A percentile compares a stretch with the other conserved stretches of the same genome.
phyloP scores from a whole-genome alignment of 768 basidiomycete species.

The Amanita inopinata region DNA sequence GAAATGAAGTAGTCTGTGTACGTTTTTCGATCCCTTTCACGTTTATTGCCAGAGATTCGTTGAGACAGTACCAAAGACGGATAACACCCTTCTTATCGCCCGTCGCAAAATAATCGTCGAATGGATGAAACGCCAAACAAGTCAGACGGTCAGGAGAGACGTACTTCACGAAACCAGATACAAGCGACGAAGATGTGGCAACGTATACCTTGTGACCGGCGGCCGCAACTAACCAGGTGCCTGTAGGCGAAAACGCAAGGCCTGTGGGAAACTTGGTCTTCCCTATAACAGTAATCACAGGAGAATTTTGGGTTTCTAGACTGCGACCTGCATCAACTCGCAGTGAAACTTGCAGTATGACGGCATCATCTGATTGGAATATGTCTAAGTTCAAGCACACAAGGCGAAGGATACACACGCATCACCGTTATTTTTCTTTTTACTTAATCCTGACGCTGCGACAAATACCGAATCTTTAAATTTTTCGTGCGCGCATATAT shows the following conservation, averaged over 20 bases:
- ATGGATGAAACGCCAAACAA: conserved; percentile 81
- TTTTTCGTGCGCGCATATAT: conserved; percentile 60
- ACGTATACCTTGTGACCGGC: conserved; percentile 76
- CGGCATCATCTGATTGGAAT: conserved; percentile 33
- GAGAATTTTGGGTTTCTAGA: conserved; percentile 31
- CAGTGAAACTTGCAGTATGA: conserved; percentile 57
- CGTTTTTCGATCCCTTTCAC: conserved; percentile 63
- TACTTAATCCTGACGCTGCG: conserved; percentile 42
- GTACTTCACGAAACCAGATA: conserved; percentile 71
- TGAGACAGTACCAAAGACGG: conserved; percentile 87
- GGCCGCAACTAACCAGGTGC: conserved; percentile 67
- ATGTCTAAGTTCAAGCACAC: background rate
- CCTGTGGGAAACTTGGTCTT: conserved; percentile 57
- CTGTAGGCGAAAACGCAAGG: conserved; percentile 66
- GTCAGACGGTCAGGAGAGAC: conserved; percentile 74
- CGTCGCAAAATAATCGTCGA: conserved; percentile 90
- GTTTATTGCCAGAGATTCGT: conserved; percentile 41
- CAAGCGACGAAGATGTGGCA: conserved; percentile 43
- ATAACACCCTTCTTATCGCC: conserved; percentile 83
- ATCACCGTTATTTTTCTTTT: conserved; percentile 30
- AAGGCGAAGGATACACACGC: conserved; percentile 7
- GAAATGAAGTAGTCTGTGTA: conserved; percentile 76
- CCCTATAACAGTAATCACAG: conserved; percentile 48
- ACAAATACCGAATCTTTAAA: conserved; percentile 67
- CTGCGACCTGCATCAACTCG: conserved; percentile 24